Conservation (phyloP, 306 rosid species). For the Pueraria montana region DNA sequence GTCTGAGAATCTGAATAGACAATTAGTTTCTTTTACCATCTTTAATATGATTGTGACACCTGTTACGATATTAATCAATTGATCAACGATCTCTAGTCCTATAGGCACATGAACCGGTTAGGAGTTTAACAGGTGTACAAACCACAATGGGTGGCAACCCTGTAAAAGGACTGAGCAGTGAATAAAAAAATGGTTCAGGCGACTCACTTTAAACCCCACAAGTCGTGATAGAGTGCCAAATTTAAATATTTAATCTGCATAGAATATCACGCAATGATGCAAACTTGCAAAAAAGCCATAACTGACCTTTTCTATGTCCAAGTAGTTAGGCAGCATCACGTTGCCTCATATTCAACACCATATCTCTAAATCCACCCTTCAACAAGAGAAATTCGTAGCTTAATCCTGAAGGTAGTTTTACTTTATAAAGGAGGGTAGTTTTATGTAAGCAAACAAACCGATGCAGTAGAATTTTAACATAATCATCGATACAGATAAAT, state of each 20-base stretch:
- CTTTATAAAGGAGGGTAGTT: not conserved
- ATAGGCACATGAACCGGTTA: slow-evolving; percentile 21
- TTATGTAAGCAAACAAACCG: not conserved
- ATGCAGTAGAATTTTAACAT: not conserved
- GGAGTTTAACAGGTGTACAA: slow-evolving; percentile 7
- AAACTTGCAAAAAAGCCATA: not conserved
- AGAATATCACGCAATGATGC: not conserved
- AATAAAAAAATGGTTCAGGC: not conserved
- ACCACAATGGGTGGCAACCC: not conserved
- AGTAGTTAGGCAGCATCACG: slow-evolving; percentile 10
- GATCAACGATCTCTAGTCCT: not conserved
- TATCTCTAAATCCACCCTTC: not conserved
- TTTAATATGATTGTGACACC: not conserved
- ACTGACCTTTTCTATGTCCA: slow-evolving; percentile 22
- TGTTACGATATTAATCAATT: not conserved
- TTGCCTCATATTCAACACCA: slow-evolving; percentile 7
- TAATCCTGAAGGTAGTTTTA: not conserved
- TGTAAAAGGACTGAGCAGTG: slow-evolving; percentile 18
- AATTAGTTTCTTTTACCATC: not conserved
- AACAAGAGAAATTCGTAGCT: not conserved
- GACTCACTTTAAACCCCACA: slow-evolving; percentile 15
- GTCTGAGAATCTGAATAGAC: not conserved
- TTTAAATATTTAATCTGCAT: not conserved
- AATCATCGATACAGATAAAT: not conserved
- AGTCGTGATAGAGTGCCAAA: not conserved